Conservation (phyloP, 139 green algal genomes). For the Medakamo hakoo region DNA sequence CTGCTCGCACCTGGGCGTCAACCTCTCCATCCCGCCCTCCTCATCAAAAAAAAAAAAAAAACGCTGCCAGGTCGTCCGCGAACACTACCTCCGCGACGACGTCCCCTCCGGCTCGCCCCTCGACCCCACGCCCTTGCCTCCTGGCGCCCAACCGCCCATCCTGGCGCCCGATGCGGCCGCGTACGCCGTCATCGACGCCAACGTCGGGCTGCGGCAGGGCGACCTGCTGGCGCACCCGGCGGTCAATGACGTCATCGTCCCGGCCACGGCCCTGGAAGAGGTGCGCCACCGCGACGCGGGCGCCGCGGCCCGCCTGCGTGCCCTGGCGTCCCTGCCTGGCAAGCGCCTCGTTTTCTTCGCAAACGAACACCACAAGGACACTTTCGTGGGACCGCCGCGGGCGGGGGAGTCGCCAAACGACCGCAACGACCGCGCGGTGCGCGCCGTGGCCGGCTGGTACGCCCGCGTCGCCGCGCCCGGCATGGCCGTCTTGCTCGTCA, state of each 20-base stretch:
- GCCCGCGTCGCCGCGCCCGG: constrained; percentile 6
- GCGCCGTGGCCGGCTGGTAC: constrained; percentile 68
- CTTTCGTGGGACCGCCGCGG: constrained; percentile 41
- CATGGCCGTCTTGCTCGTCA: constrained; percentile 61
- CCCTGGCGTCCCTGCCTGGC: constrained; percentile 22
- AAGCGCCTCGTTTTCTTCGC: constrained; percentile 90
- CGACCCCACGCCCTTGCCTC: no score
- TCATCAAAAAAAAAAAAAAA: constrained; percentile 1
- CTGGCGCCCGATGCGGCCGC: constrained; percentile 39
- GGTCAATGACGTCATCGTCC: constrained; percentile 70
- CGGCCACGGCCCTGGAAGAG: constrained; percentile 59
- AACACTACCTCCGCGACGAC: constrained; percentile 96
- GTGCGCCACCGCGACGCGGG: constrained; percentile 52
- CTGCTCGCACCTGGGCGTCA: no score
- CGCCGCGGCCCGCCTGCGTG: constrained; percentile 60
- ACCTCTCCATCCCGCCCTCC: not conserved
- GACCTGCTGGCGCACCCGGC: constrained; percentile 83
- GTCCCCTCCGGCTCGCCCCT: constrained; percentile 64
- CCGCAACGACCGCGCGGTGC: constrained; percentile 96
- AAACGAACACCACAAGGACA: constrained; percentile 88
- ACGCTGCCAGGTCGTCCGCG: constrained; percentile 47
- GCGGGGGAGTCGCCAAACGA: constrained; percentile 81
- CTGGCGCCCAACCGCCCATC: constrained; percentile 29
- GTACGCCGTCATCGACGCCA: constrained; percentile 90
- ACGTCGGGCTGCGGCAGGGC: constrained; percentile 76